Evolutionary conservation across 192 early-diverging fungal genomes (phyloP), one percentile per base, ranked within the genome.

Genomic region (Funneliformis mosseae): DNA sequence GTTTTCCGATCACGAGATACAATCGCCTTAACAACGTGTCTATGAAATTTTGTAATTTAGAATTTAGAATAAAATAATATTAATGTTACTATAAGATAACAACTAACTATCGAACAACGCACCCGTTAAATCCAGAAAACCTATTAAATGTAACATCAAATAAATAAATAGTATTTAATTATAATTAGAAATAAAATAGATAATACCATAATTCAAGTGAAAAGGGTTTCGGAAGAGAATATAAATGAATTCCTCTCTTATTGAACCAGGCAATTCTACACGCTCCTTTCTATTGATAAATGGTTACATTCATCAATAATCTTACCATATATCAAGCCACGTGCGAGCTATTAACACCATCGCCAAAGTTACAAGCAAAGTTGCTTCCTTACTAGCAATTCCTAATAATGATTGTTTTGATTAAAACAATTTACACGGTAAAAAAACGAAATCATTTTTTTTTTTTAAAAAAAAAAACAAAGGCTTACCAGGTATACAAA

Each of bases 21-120:
- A 76, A 95, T 89, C 1, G 94, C 89, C 71, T 93, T 94, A 79
- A 95, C 94, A 41, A 95, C 92, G 69, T 88, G 83, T 27, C 94
- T 93, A 74, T 82, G 33, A 2, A 33, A 33, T 81, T 39, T 85
- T 85, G n/a, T 83, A 78, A 38, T 43, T 33, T n/a, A n/a, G n/a
- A n/a, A n/a, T n/a, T 16, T 39, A 21, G 33, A 70, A 0, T 16
- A 33, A 8, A 41, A 21, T 8, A 41, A 21, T 39, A n/a, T 70
- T 6, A 42, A 23, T 18, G 39, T 10, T 12, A 41, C 16, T 41
- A 41, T 39, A 39, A 12, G 8, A 42, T 23, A 42, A 8, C 6
- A 18, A 3, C 7, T 5, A 38, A 76, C 11, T 23, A 62, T n/a
- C 38, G 63, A 48, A 48, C 14, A 42, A 38, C 62, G 70, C 83